Evolutionary conservation across 352 stramenopile genomes (phyloP), one percentile per base, ranked within the genome.

Genomic region (Heterotrichella gracilis): DNA sequence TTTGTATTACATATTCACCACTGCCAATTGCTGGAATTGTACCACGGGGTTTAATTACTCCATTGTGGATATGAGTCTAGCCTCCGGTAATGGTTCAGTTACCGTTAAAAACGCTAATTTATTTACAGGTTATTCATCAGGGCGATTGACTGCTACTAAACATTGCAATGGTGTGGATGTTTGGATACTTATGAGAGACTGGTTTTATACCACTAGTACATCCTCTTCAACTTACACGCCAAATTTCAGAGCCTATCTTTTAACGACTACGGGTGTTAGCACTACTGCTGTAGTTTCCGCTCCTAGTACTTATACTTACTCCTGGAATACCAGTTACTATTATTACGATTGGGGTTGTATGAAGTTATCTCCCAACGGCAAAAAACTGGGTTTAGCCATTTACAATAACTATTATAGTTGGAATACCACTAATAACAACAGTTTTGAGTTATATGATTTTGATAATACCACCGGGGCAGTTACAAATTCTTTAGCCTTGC

Each of bases 391-490:
- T 53, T 53, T 53, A n/a, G 32, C 32, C 32, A 17, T 53, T 9
- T n/a, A 9, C 9, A 53, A n/a, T n/a, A n/a, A 17, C n/a, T 9
- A 9, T n/a, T 17, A n/a, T n/a, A 53, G 32, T 53, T 17, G 9
- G 9, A n/a, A 17, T 53, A 53, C 9, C n/a, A 9, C n/a, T 9
- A 53, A 53, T 53, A 17, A 53, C 32, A 17, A n/a, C 9, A 53
- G 9, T 53, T 53, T 53, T 53, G 32, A 53, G 32, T 53, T 53
- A 53, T 53, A 53, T n/a, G 32, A 53, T 53, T 53, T 53, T n/a
- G n/a, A 53, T 53, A n/a, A 9, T 53, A 17, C n/a, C 9, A 53
- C 32, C 9, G 32, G 32, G 9, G 32, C 32, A 17, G n/a, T 53
- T 17, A 53, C 32, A 9, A 53, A 53, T 53, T 53, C 32, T 9